Conservation (phyloP, 2,329 filamentous ascomycete species). For the Colletotrichum musicola region DNA sequence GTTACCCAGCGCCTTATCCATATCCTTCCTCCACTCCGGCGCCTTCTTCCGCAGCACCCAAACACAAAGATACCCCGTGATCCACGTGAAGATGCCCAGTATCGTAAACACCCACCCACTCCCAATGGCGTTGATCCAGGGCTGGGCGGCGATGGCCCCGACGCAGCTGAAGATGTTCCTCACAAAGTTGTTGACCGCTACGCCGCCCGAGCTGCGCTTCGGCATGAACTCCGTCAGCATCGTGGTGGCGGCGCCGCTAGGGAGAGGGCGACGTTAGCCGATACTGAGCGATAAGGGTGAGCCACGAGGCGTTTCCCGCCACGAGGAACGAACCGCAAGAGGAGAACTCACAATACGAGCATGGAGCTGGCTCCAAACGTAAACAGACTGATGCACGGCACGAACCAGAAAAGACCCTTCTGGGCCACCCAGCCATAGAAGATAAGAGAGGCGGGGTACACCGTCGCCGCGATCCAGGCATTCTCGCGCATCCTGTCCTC, state of each 20-base stretch:
- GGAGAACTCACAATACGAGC: conserved; percentile 73
- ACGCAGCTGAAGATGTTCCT: conserved; percentile 83
- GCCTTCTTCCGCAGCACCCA: conserved; percentile 72
- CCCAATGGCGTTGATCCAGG: conserved; percentile 77
- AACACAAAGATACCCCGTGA: conserved; percentile 69
- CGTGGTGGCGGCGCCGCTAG: conserved; percentile 74
- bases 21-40: conserved; percentile 71
- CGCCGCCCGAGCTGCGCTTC: conserved; percentile 75
- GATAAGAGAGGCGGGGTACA: conserved; percentile 79
- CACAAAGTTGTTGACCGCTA: conserved; percentile 85
- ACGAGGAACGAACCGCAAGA: not conserved
- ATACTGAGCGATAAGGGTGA: not conserved
- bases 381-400: conserved; percentile 74
- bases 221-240: conserved; percentile 91
- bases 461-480: conserved; percentile 77
- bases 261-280: conserved; percentile 28
- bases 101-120: conserved; percentile 82
- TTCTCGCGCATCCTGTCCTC: conserved; percentile 89
- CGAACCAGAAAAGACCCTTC: conserved; percentile 74
- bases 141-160: conserved; percentile 76
- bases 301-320: no score
- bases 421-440: conserved; percentile 83
- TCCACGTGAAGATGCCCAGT: conserved; percentile 64
- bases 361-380: conserved; percentile 83
- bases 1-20: conserved; percentile 64